Evolutionary conservation across 2,329 filamentous ascomycete genomes (phyloP).

Genomic region (Emergomyces africanus): DNA sequence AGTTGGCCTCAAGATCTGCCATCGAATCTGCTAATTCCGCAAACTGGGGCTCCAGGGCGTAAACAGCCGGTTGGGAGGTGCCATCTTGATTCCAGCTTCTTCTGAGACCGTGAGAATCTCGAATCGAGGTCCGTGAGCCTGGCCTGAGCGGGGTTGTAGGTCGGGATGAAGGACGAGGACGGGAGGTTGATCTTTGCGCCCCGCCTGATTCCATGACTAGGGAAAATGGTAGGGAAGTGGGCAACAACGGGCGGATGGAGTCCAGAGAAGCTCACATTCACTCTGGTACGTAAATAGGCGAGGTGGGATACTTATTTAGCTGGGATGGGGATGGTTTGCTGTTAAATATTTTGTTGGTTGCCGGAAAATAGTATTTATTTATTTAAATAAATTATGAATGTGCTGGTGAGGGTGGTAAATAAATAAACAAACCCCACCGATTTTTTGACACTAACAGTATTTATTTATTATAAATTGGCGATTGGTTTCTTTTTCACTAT

Average conservation of each 20-base stretch:
- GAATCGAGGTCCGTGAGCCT: conserved; percentile 77
- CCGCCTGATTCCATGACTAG: conserved; percentile 19
- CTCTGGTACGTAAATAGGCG: neutral
- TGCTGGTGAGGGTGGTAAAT: too few species aligned
- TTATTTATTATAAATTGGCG: too few species aligned
- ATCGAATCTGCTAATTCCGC: conserved; percentile 88
- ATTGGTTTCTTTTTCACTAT: too few species aligned
- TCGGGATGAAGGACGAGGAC: conserved; percentile 51
- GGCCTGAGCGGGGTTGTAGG: conserved; percentile 88
- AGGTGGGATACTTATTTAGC: too few species aligned
- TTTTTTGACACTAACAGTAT: too few species aligned
- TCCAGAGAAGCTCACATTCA: neutral
- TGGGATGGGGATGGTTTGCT: too few species aligned
- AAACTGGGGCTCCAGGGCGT: conserved; percentile 76
- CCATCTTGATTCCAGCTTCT: conserved; percentile 20
- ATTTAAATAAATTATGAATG: too few species aligned
- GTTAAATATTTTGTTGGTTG: neutral
- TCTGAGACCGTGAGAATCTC: conserved; percentile 53
- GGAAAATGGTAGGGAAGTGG: neutral
- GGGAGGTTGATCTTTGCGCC: conserved; percentile 43
- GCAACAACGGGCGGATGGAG: neutral
- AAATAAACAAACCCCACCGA: too few species aligned
- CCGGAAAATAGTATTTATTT: neutral
- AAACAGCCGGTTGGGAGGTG: conserved; percentile 51
- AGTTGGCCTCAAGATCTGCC: conserved; percentile 91